Evolutionary conservation across 805 yeast species (phyloP).

Genomic region (Ogataea trehalophila): DNA sequence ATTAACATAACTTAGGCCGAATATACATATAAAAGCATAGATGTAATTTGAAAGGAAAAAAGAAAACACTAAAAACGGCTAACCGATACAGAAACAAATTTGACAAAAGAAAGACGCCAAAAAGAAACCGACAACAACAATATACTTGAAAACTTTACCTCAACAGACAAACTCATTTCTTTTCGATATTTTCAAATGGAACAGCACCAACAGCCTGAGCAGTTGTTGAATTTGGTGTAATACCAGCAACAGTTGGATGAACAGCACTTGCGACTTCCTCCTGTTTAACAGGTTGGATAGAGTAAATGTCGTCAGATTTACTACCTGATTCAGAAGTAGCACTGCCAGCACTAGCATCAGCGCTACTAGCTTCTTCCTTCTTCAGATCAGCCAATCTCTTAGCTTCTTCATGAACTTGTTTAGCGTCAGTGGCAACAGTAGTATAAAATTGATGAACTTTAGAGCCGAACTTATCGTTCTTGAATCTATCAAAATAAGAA

Average conservation of each 20-base stretch:
- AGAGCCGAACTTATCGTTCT: slow-evolving; percentile 46
- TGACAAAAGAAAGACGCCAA: no score
- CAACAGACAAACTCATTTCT: slow-evolving; percentile 7
- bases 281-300: not conserved
- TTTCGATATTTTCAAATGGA: slow-evolving; percentile 18
- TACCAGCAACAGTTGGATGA: slow-evolving; percentile 13
- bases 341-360: not conserved
- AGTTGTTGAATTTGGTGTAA: slow-evolving; percentile 18
- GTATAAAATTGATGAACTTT: slow-evolving; percentile 59
- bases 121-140: not conserved
- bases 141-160: not conserved
- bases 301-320: not conserved
- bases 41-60: no score
- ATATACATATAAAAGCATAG: no score
- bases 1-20: no score
- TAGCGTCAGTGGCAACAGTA: slow-evolving; percentile 48
- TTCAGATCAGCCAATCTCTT: slow-evolving; percentile 61
- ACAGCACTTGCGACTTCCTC: slow-evolving; percentile 2
- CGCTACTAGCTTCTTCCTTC: slow-evolving; percentile 20
- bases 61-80: no score
- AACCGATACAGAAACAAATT: no score
- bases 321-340: not conserved
- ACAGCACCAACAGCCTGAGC: slow-evolving; percentile 21
- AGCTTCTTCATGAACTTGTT: slow-evolving; percentile 71
- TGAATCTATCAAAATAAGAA: slow-evolving; percentile 43